phyloP scores from a whole-genome alignment of 2,329 filamentous ascomycete species.

The Ophiocordyceps polyrhachis-furcata region DNA sequence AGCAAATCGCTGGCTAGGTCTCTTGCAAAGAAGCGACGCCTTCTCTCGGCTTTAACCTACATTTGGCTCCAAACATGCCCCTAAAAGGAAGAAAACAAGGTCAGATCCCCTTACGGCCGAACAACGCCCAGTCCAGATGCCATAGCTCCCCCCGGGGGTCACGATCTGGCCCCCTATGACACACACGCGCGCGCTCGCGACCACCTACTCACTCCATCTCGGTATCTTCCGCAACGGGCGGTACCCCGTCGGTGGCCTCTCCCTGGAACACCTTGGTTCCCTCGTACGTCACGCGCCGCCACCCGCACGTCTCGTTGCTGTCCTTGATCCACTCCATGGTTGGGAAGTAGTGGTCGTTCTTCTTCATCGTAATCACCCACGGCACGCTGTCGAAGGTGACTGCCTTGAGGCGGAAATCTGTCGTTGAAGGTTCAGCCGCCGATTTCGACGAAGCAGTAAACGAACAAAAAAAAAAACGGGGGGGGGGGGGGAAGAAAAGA shows the following conservation, averaged over 20 bases:
- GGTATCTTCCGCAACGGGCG: constrained; percentile 21
- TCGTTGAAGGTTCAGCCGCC: neutral
- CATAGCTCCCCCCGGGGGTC: neutral
- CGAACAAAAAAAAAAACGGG: no score
- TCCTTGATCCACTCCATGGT: constrained; percentile 55
- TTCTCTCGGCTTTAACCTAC: neutral
- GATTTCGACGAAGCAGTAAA: no score
- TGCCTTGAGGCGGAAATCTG: constrained; percentile 87
- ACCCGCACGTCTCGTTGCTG: constrained; percentile 35
- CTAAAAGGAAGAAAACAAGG: no score
- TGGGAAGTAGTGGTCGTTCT: constrained; percentile 91
- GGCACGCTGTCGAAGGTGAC: constrained; percentile 97
- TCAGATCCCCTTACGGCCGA: neutral
- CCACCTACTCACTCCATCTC: constrained; percentile 18
- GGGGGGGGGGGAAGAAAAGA: no score
- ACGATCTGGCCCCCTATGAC: neutral
- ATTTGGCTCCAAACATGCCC: no score
- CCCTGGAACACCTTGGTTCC: constrained; percentile 32
- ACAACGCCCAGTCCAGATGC: neutral
- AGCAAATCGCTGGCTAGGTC: no score
- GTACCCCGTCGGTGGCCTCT: constrained; percentile 32
- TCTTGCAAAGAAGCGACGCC: constrained; percentile 1
- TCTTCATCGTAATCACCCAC: constrained; percentile 99
- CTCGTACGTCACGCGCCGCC: constrained; percentile 45
- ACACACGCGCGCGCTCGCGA: neutral